Percentiles rank a stretch among this genome's conserved stretches.
Conservation (phyloP, 2,329 filamentous ascomycete species). For the Ceratocystis eucalypticola region DNA sequence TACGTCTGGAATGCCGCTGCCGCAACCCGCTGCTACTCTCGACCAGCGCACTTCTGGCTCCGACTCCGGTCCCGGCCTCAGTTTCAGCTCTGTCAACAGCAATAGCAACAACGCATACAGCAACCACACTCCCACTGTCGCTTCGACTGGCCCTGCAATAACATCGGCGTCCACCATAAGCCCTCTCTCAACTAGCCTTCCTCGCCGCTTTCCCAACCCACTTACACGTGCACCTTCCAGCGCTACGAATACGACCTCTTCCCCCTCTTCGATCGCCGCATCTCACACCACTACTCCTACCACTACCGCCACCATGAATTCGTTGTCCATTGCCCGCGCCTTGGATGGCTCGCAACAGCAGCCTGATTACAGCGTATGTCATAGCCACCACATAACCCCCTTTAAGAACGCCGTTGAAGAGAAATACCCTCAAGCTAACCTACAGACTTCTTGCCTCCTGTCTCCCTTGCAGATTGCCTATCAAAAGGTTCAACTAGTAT, state of each 20-base stretch:
- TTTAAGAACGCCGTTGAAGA: not conserved
- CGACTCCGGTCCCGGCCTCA: not conserved
- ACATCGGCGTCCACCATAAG: not conserved
- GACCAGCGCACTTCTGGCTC: conserved; percentile 4
- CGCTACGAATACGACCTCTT: not conserved
- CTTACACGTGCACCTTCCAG: not conserved
- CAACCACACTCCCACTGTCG: conserved; percentile 1
- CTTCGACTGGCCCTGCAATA: not conserved
- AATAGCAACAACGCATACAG: not conserved
- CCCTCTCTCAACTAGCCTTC: conserved; percentile 3
- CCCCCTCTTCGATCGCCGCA: not conserved
- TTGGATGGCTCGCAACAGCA: conserved; percentile 4
- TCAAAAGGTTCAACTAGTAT: conserved; percentile 22
- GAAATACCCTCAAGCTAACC: not conserved
- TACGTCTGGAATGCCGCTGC: not conserved
- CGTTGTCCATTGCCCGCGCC: conserved; percentile 8
- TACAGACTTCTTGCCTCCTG: not conserved
- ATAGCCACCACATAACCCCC: not conserved
- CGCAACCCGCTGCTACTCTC: not conserved
- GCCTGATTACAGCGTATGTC: conserved; percentile 12
- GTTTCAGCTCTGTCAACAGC: not conserved
- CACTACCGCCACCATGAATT: conserved; percentile 6
- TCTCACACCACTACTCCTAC: not conserved
- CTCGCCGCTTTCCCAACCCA: conserved; percentile 15
- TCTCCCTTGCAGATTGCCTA: conserved; percentile 13